Evolutionary conservation across 768 basidiomycete genomes (phyloP).

Genomic region (Macrolepiota albuminosa): DNA sequence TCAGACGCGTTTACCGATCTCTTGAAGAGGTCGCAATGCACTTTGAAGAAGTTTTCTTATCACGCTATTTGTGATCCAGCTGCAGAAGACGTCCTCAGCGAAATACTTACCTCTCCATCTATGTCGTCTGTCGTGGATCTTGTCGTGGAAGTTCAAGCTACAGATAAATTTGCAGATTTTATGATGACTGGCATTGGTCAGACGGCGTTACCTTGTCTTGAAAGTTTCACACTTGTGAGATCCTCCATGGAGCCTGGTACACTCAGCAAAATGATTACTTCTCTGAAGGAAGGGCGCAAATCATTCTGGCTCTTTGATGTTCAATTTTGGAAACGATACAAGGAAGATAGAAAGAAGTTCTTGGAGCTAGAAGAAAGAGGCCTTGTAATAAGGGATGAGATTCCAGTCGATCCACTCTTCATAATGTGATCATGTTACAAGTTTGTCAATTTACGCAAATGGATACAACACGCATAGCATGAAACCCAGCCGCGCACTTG

Average conservation of each 20-base stretch:
- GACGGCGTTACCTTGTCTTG: neutral
- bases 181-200: neutral
- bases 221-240: neutral
- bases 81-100: neutral
- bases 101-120: neutral
- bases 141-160: neutral
- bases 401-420: neutral
- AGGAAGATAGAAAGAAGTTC: neutral
- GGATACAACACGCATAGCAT: neutral
- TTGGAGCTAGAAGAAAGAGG: neutral
- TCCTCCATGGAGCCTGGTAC: neutral
- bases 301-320: neutral
- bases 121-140: constrained; percentile 5
- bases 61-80: neutral
- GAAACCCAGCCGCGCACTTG: neutral
- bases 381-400: neutral
- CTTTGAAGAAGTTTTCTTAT: constrained; percentile 5
- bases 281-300: neutral
- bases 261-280: neutral
- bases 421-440: neutral
- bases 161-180: neutral
- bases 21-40: constrained; percentile 5
- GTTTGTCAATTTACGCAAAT: neutral
- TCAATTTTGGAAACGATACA: constrained; percentile 1
- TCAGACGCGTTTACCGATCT: neutral